Evolutionary conservation across 768 basidiomycete genomes (phyloP).

Genomic region (Mycena vulgaris): DNA sequence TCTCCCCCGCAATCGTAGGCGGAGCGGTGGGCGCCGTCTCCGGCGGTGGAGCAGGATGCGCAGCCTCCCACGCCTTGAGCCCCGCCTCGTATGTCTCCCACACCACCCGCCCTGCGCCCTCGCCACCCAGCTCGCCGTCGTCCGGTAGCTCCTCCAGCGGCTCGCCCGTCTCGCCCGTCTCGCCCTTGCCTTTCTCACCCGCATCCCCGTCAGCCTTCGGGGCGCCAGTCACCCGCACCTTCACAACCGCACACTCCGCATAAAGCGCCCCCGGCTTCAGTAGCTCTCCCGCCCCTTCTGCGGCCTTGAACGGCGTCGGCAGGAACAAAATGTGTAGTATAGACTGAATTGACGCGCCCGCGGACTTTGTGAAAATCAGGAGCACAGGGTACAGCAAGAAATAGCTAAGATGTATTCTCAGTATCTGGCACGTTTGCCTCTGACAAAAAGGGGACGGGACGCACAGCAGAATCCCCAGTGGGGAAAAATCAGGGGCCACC

Average conservation of each 20-base stretch:
- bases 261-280: constrained; percentile 86
- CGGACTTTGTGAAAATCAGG: constrained; percentile 78
- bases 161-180: constrained; percentile 51
- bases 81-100: constrained; percentile 85
- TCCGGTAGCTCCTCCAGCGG: constrained; percentile 62
- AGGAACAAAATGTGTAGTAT: constrained; percentile 88
- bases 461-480: constrained; percentile 58
- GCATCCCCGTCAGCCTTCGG: constrained; percentile 39
- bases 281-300: constrained; percentile 79
- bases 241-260: constrained; percentile 79
- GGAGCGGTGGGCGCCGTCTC: neutral
- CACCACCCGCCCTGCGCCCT: constrained; percentile 74
- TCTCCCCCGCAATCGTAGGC: neutral
- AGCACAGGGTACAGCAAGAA: constrained; percentile 76
- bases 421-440: no score
- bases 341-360: constrained; percentile 75
- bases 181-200: constrained; percentile 42
- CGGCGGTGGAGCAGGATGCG: no score
- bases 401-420: no score
- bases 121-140: constrained; percentile 82
- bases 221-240: constrained; percentile 4
- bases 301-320: constrained; percentile 81
- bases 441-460: constrained; percentile 50
- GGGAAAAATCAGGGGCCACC: neutral
- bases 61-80: constrained; percentile 77